Evolutionary conservation across 768 basidiomycete species (phyloP).

Genomic region (Mycena amicta): DNA sequence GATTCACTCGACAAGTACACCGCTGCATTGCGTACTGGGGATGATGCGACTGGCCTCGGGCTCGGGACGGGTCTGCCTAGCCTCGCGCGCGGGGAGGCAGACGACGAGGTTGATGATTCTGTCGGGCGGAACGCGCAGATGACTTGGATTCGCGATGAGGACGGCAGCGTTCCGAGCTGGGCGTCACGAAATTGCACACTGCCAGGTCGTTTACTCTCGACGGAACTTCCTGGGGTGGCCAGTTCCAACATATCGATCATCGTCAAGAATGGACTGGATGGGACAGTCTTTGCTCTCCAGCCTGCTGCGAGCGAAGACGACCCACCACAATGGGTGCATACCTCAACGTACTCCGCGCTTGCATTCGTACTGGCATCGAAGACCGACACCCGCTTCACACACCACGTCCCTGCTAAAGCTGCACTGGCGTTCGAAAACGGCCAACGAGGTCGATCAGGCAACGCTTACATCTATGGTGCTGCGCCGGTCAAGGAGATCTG

Average conservation of each 20-base stretch:
- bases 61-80: constrained; percentile 74
- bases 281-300: constrained; percentile 58
- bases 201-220: constrained; percentile 64
- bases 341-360: constrained; percentile 84
- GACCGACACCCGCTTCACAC: constrained; percentile 84
- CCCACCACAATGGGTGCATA: constrained; percentile 65
- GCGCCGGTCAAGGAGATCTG: constrained; percentile 51
- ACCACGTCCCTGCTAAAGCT: constrained; percentile 59
- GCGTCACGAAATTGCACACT: constrained; percentile 14
- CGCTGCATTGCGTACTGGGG: constrained; percentile 54
- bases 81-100: constrained; percentile 85
- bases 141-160: constrained; percentile 61
- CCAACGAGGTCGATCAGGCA: constrained; percentile 65
- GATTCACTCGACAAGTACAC: constrained; percentile 90
- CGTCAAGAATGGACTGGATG: constrained; percentile 75
- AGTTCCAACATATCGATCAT: constrained; percentile 47
- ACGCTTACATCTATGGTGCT: constrained; percentile 83
- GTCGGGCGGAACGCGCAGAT: constrained; percentile 67
- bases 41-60: constrained; percentile 64
- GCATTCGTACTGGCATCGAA: constrained; percentile 95
- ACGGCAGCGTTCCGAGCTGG: constrained; percentile 52
- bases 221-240: constrained; percentile 60
- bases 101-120: constrained; percentile 82
- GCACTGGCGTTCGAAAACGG: constrained; percentile 89
- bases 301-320: constrained; percentile 28